Base-by-base conservation (phyloP, 805 yeast genomes). In the Myxozyma kluyveri region DNA sequence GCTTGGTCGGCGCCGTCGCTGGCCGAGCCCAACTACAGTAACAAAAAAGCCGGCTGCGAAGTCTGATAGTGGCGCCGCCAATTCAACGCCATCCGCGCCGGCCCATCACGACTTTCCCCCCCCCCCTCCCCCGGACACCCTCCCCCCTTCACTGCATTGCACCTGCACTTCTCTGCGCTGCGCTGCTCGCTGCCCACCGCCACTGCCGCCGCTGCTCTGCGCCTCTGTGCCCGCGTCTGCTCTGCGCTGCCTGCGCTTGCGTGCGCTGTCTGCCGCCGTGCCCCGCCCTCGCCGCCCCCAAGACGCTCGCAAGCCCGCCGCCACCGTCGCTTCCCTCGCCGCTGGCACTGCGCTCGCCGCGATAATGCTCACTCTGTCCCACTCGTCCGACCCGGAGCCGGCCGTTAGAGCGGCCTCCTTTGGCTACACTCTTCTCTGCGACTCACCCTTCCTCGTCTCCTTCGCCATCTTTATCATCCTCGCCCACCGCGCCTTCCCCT, bases 401-500 rank as follows among this genome's bases (percentile, higher is more conserved):
- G 38, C 42, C 41, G 42, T 41, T 7, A 37, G 37, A 17, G 48
- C 56, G 26, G 54, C 50, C 14, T 52, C 58, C 32, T 29, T 56
- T 22, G 54, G 49, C 18, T 24, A 36, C 26, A 54, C 44, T 21
- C 18, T 53, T 9, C 47, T 56, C 21, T 32, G 52, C 45, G 51
- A 56, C 35, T 33, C 37, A 26, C 60, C 60, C 26, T 56, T 56
- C 50, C 18, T 54, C 14, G 6, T 52, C 27, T 56, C 60, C 17
- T 56, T 56, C 31, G 36, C 33, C 32, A n/a, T 46, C 26, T 56
- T 56, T 42, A 21, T 26, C 38, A 49, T 56, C n/a, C 44, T 56
- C 21, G 60, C 60, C 14, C 60, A 56, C 39, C 38, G 54, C 27
- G 43, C 60, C 2, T 56, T 56, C 31, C 53, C 60, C 3, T 49